Base-by-base conservation (phyloP, 2,329 filamentous ascomycete genomes). In the Bisporella sp. region DNA sequence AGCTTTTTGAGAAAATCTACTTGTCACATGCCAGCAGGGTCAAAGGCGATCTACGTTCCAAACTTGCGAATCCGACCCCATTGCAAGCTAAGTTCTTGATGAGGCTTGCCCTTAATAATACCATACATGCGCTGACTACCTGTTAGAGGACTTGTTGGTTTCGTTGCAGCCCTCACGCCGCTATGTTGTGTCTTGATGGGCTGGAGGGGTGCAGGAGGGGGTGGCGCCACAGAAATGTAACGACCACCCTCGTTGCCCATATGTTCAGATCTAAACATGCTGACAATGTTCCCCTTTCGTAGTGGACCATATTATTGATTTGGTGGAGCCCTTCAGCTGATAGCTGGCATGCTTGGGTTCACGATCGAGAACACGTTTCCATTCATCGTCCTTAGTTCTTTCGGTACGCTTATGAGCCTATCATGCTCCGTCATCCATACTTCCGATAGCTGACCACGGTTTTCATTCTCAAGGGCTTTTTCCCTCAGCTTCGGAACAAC, bases 41-140 rank as follows among this genome's bases (percentile, higher is more conserved):
- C 41, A 74, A 75, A 52, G 77, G 77, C 6, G 71, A 80, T 2
- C 59, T 82, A 45, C 69, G 77, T 47, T 75, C 72, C 62, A 80
- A 74, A 0, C 78, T 83, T 61, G 80, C 70, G 12, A 84, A 84
- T 56, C 80, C 81, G 1, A 82, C 79, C 4, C 79, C 79, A 1
- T 71, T 84, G 73, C 81, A 61, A 57, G 73, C 56, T 29, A 8
- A 31, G 2, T 21, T 21, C 21, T 21, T 21, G 21, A 21, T 21
- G 21, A 3, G 21, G 21, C 4, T 9, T 33, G n/a, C 21, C 28
- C 1, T 12, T 33, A 11, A 2, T 13, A 29, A 28, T 7, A 12
- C 7, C 13, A 29, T 21, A 45, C n/a, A 39, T 37, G 7, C 12
- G 9, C 21, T 28, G 13, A 8, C 53, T 57, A 31, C 55, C 4